phyloP scores from a whole-genome alignment of 2,329 filamentous ascomycete species.

The Ceratocystis papillata region DNA sequence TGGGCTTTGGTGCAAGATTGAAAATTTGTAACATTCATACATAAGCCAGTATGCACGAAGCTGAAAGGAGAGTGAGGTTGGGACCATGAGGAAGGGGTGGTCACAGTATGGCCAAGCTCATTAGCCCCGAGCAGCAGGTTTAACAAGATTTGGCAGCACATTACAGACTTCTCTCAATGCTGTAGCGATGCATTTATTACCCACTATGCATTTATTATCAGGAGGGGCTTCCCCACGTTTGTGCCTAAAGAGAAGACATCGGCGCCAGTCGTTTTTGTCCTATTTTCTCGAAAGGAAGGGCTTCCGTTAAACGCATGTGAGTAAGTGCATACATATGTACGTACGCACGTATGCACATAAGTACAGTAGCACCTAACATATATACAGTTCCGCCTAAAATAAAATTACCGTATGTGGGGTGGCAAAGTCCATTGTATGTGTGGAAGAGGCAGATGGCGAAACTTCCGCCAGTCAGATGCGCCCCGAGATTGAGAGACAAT shows the following conservation, averaged over 20 bases:
- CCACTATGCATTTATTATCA: not conserved
- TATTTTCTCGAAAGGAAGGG: not conserved
- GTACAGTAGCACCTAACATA: not conserved
- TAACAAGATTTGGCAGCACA: not conserved
- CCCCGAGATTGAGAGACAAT: too few species aligned
- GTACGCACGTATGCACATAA: not conserved
- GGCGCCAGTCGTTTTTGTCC: not conserved
- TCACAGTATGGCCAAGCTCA: not conserved
- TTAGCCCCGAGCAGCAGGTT: not conserved
- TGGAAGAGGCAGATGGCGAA: too few species aligned
- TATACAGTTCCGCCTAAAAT: not conserved
- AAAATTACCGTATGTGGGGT: not conserved
- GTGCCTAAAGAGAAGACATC: constrained; percentile 19
- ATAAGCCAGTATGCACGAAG: constrained; percentile 18
- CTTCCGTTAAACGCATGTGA: not conserved
- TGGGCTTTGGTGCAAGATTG: not conserved
- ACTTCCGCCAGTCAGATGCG: too few species aligned
- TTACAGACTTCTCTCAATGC: not conserved
- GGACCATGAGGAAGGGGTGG: constrained; percentile 17
- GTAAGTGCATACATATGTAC: constrained; percentile 6
- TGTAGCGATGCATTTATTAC: not conserved
- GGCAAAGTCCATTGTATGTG: not conserved
- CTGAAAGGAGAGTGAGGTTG: constrained; percentile 21
- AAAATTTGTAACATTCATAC: not conserved
- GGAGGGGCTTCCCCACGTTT: constrained; percentile 10